Conservation (phyloP, 1,284 basidiomycete genomes). For the Megacollybia platyphylla region DNA sequence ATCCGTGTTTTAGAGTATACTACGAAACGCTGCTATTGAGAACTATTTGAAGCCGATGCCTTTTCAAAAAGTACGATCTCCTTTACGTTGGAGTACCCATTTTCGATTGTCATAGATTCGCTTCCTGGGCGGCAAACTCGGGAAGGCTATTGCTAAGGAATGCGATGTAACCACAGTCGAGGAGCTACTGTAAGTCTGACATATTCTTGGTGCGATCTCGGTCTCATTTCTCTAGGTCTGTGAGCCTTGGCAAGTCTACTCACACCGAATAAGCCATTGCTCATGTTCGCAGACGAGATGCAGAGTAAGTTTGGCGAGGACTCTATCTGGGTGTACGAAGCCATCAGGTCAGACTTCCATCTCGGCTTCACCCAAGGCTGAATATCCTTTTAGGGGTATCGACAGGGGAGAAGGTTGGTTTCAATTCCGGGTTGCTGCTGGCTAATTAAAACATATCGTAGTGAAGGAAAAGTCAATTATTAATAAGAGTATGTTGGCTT, state of each 20-base stretch:
- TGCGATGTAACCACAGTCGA: slow-evolving; percentile 84
- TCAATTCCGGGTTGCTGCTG: background rate
- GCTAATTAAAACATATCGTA: slow-evolving; percentile 14
- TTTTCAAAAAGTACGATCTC: slow-evolving; percentile 67
- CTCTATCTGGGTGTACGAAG: slow-evolving; percentile 86
- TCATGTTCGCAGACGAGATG: slow-evolving; percentile 50
- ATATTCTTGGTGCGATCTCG: slow-evolving; percentile 1
- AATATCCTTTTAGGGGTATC: slow-evolving; percentile 47
- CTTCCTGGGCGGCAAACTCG: slow-evolving; percentile 91
- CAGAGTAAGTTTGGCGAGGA: slow-evolving; percentile 77
- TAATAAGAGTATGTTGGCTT: slow-evolving; percentile 87
- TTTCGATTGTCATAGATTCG: slow-evolving; percentile 53
- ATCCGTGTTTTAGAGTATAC: slow-evolving; percentile 45
- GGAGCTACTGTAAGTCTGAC: slow-evolving; percentile 65
- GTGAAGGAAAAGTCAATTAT: slow-evolving; percentile 78
- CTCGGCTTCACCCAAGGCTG: background rate
- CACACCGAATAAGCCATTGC: slow-evolving; percentile 4
- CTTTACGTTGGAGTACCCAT: background rate
- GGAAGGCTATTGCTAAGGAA: slow-evolving; percentile 75
- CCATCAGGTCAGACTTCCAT: slow-evolving; percentile 37
- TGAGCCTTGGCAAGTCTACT: slow-evolving; percentile 29
- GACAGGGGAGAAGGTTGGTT: slow-evolving; percentile 76
- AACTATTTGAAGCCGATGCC: slow-evolving; percentile 70
- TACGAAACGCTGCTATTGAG: slow-evolving; percentile 75
- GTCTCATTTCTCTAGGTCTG: slow-evolving; percentile 19